These are phyloP conservation scores for Chromera velia DNA, from an alignment of 73 alveolate species.

Conservation along the genomic window DNA sequence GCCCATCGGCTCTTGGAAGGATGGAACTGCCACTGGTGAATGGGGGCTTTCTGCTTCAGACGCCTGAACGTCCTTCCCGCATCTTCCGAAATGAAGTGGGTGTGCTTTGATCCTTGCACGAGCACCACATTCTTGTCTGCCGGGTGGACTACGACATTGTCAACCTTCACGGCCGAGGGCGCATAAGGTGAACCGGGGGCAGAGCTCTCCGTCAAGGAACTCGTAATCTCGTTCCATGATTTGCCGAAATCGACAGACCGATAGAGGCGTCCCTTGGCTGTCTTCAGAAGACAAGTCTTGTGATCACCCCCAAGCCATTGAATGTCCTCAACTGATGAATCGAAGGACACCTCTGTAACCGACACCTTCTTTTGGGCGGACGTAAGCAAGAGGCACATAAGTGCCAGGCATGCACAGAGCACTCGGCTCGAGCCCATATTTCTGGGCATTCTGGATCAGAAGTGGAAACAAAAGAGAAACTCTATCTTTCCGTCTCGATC, in stretches of 20 bases:
- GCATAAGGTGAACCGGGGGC: too few species aligned
- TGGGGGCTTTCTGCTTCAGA: background rate
- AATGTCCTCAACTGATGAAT: background rate
- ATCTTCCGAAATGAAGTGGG: background rate
- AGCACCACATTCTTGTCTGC: background rate
- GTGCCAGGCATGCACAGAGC: too few species aligned
- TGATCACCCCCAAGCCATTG: background rate
- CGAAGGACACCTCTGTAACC: background rate
- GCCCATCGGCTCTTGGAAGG: conserved; percentile 26
- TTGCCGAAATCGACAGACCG: conserved; percentile 31
- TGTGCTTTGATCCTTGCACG: background rate
- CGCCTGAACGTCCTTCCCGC: background rate
- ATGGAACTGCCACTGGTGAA: background rate
- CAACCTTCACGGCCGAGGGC: background rate
- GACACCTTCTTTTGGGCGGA: background rate
- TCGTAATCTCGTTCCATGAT: conserved; percentile 34
- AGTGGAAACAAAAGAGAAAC: too few species aligned
- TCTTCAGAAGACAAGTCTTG: background rate
- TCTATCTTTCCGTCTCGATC: too few species aligned
- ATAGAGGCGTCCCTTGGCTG: conserved; percentile 20
- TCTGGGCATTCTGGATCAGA: too few species aligned
- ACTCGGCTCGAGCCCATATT: too few species aligned
- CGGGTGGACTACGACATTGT: background rate
- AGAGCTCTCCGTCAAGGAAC: background rate
- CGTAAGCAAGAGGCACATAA: too few species aligned